phyloP scores from a whole-genome alignment of 176 grass and related monocot genomes.

The Zea luxurians region DNA sequence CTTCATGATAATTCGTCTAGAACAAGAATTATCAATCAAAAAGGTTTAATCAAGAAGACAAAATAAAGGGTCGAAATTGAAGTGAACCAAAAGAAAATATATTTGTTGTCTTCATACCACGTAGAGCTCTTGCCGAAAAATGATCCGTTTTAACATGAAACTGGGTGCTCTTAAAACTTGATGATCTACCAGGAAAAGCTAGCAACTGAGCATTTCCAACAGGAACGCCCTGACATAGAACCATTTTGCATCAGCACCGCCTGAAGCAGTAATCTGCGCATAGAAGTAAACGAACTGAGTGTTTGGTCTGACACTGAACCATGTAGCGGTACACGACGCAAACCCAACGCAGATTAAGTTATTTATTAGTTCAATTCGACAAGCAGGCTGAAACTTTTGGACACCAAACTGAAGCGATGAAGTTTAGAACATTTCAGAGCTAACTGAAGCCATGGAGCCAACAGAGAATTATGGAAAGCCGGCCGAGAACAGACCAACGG shows the following conservation, averaged over 20 bases:
- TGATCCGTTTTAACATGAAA: constrained; percentile 11
- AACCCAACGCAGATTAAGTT: neutral
- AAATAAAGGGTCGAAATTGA: neutral
- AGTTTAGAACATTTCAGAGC: neutral
- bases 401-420: neutral
- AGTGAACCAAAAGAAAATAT: neutral
- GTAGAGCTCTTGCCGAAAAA: constrained; percentile 21
- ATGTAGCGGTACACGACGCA: neutral
- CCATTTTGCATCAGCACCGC: constrained; percentile 36
- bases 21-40: neutral
- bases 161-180: neutral
- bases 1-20: neutral
- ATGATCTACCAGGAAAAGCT: constrained; percentile 43
- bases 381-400: neutral
- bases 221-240: constrained; percentile 38
- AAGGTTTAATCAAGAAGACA: neutral
- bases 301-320: neutral
- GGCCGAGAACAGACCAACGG: neutral
- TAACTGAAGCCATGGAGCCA: neutral
- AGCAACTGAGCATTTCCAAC: constrained; percentile 41
- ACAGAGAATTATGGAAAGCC: neutral
- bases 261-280: constrained; percentile 21
- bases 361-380: neutral
- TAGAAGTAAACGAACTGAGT: constrained; percentile 7
- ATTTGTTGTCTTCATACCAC: constrained; percentile 20